These are phyloP conservation scores for Xerocomus amazonicus DNA, from an alignment of 1,284 basidiomycete species.

Conservation along the genomic window DNA sequence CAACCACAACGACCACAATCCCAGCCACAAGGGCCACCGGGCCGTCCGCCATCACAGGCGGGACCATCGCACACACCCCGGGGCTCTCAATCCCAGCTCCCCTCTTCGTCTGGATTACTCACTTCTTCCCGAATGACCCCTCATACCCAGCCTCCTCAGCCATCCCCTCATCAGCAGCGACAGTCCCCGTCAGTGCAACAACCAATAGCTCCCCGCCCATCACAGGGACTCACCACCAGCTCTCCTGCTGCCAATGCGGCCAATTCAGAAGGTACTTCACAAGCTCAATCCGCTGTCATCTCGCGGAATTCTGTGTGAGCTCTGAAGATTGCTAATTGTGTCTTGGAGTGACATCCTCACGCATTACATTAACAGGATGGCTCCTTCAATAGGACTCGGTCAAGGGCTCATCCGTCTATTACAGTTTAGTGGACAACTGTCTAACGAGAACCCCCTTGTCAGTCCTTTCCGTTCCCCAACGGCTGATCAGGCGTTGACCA, in stretches of 20 bases:
- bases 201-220: slow-evolving; percentile 38
- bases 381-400: slow-evolving; percentile 44
- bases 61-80: slow-evolving; percentile 39
- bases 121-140: slow-evolving; percentile 30
- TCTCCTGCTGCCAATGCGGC: slow-evolving; percentile 18
- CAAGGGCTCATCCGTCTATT: slow-evolving; percentile 59
- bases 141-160: slow-evolving; percentile 31
- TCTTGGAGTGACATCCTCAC: slow-evolving; percentile 12
- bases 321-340: neutral
- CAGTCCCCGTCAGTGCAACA: slow-evolving; percentile 36
- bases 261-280: slow-evolving; percentile 28
- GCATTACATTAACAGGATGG: slow-evolving; percentile 21
- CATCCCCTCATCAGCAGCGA: slow-evolving; percentile 34
- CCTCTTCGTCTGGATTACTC: slow-evolving; percentile 28
- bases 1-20: slow-evolving; percentile 48
- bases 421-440: slow-evolving; percentile 61
- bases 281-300: slow-evolving; percentile 25
- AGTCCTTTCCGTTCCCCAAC: slow-evolving; percentile 18
- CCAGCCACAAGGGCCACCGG: slow-evolving; percentile 43
- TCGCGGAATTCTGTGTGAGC: slow-evolving; percentile 32
- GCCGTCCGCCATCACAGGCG: slow-evolving; percentile 35
- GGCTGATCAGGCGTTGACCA: neutral
- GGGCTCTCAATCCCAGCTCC: slow-evolving; percentile 33
- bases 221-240: slow-evolving; percentile 25
- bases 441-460: slow-evolving; percentile 49